Conservation (phyloP, 2,329 filamentous ascomycete species). For the Juglanconis oblonga region DNA sequence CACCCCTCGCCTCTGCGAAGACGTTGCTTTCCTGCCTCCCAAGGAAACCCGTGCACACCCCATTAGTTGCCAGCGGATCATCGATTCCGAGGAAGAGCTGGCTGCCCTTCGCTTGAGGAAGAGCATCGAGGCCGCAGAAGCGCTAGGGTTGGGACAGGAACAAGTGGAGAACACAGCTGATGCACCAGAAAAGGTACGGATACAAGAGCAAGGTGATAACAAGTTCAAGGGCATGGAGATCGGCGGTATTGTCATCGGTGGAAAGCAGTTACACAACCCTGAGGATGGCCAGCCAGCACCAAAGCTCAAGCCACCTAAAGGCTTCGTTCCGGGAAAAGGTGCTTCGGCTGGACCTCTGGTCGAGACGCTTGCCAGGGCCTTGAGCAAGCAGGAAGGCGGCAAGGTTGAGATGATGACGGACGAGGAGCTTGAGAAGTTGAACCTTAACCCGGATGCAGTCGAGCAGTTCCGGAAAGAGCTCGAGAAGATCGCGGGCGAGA, state of each 20-base stretch:
- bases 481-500: slow-evolving; percentile 64
- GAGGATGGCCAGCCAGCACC: slow-evolving; percentile 46
- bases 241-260: slow-evolving; percentile 53
- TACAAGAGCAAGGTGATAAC: slow-evolving; percentile 15
- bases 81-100: slow-evolving; percentile 50
- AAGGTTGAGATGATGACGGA: slow-evolving; percentile 58
- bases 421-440: slow-evolving; percentile 65
- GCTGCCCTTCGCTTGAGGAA: slow-evolving; percentile 34
- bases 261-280: slow-evolving; percentile 44
- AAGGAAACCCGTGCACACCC: slow-evolving; percentile 72
- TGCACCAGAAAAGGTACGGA: slow-evolving; percentile 4
- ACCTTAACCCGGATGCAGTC: slow-evolving; percentile 64
- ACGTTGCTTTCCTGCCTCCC: slow-evolving; percentile 81
- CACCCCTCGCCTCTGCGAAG: slow-evolving; percentile 82
- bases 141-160: slow-evolving; percentile 25
- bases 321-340: slow-evolving; percentile 31
- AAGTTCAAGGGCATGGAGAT: slow-evolving; percentile 37
- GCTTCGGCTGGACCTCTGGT: slow-evolving; percentile 28
- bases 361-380: slow-evolving; percentile 44
- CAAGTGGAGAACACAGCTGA: slow-evolving; percentile 16
- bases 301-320: slow-evolving; percentile 43
- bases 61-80: slow-evolving; percentile 73
- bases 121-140: slow-evolving; percentile 36
- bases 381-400: slow-evolving; percentile 56
- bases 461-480: slow-evolving; percentile 68